Conservation (phyloP, 148 eudicot genomes). For the Vaccinium vitisidaea region DNA sequence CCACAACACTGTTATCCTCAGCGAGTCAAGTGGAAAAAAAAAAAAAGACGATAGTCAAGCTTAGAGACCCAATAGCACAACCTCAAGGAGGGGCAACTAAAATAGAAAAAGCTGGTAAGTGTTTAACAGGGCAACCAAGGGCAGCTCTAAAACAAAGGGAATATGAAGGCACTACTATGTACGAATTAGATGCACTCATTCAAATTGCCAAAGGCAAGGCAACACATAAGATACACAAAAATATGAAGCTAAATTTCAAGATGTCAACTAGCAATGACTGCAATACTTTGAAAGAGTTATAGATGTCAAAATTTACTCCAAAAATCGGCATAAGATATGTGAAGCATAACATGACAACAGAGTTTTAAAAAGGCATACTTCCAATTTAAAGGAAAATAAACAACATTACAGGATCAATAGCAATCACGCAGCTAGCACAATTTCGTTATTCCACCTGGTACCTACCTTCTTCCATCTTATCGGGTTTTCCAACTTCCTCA, state of each 20-base stretch:
- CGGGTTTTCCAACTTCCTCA: constrained; percentile 41
- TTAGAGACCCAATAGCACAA: background rate
- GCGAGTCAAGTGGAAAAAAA: background rate
- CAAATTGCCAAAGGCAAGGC: background rate
- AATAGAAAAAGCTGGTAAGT: background rate
- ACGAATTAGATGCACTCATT: background rate
- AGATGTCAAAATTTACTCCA: background rate
- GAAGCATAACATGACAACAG: background rate
- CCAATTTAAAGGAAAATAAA: background rate
- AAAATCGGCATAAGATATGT: background rate
- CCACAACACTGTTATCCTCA: background rate
- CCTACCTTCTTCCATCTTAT: constrained; percentile 57
- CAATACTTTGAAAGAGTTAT: background rate
- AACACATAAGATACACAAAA: background rate
- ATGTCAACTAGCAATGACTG: background rate
- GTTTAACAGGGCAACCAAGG: background rate
- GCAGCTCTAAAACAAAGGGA: background rate
- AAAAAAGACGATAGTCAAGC: background rate
- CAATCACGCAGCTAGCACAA: background rate
- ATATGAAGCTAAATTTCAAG: background rate
- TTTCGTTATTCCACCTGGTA: background rate
- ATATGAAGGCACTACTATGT: background rate
- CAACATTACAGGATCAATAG: background rate
- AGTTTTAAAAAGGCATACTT: background rate
- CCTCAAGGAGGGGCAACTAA: background rate